Evolutionary conservation across 2,329 filamentous ascomycete genomes (phyloP).

Genomic region (Exophiala dermatitidis): DNA sequence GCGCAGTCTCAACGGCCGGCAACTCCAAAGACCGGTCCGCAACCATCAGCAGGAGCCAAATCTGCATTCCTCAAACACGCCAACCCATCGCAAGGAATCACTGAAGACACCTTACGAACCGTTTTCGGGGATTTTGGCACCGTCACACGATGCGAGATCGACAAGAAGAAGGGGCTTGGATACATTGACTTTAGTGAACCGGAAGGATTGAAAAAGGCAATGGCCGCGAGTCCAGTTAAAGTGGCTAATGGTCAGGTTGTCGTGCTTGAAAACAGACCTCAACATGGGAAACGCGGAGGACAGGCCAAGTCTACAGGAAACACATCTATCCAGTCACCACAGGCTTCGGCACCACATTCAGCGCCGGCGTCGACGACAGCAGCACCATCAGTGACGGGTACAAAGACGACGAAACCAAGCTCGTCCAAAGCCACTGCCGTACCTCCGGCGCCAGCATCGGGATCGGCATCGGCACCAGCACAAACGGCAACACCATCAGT

Average conservation of each 20-base stretch:
- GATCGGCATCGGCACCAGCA: neutral
- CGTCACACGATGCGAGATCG: slow-evolving; percentile 77
- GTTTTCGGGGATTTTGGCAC: slow-evolving; percentile 67
- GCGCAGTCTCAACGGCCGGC: slow-evolving; percentile 9
- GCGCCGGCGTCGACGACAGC: neutral
- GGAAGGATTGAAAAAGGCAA: slow-evolving; percentile 65
- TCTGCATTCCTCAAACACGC: slow-evolving; percentile 75
- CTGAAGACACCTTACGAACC: slow-evolving; percentile 67
- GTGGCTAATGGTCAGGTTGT: slow-evolving; percentile 82
- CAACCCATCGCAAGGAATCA: slow-evolving; percentile 86
- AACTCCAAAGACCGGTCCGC: slow-evolving; percentile 30
- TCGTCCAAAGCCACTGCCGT: neutral
- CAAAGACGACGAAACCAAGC: neutral
- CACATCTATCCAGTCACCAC: neutral
- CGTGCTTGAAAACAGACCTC: slow-evolving; percentile 66
- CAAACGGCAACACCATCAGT: neutral
- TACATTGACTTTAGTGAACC: slow-evolving; percentile 81
- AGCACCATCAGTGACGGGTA: too few species aligned
- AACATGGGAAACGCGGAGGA: slow-evolving; percentile 13
- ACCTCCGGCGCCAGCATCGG: neutral
- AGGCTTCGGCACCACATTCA: neutral
- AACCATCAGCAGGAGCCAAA: slow-evolving; percentile 44
- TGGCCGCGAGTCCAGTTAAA: slow-evolving; percentile 70
- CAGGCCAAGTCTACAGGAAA: slow-evolving; percentile 1
- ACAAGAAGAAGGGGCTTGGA: slow-evolving; percentile 89